Evolutionary conservation across 2,329 filamentous ascomycete genomes (phyloP).

Genomic region (Ceratocystis variospora): DNA sequence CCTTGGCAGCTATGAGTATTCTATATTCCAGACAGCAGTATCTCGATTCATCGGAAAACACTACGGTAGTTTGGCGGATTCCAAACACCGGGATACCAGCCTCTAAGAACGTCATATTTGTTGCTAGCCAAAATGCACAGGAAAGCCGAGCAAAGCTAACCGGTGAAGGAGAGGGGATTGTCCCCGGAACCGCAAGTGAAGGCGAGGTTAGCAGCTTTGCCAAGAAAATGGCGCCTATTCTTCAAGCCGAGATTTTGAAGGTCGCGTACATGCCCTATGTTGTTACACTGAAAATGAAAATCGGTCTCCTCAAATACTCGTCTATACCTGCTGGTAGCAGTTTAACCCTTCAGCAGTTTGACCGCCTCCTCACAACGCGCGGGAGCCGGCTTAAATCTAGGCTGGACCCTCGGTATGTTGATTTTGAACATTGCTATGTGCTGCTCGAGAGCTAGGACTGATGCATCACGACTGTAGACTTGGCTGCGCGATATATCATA

Average conservation of each 20-base stretch:
- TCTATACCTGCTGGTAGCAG: neutral
- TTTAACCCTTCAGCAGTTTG: neutral
- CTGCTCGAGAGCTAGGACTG: neutral
- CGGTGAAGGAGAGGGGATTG: neutral
- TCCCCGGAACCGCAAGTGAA: neutral
- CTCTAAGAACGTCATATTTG: neutral
- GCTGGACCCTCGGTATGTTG: neutral
- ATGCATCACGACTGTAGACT: neutral
- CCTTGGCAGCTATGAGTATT: neutral
- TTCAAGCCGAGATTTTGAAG: conserved; percentile 2
- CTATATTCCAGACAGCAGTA: neutral
- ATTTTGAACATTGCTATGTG: neutral
- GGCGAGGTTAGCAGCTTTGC: neutral
- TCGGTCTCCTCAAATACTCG: neutral
- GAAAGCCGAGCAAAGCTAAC: neutral
- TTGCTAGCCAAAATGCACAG: neutral
- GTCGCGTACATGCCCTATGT: neutral
- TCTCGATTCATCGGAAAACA: neutral
- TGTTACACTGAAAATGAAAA: neutral
- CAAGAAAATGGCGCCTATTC: neutral
- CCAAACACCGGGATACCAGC: neutral
- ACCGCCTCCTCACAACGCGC: neutral
- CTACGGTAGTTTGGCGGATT: neutral
- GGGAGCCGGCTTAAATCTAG: neutral
- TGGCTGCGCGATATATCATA: neutral